Conservation (phyloP, 495 filamentous ascomycete genomes). For the Aspergillus cavernicola region DNA sequence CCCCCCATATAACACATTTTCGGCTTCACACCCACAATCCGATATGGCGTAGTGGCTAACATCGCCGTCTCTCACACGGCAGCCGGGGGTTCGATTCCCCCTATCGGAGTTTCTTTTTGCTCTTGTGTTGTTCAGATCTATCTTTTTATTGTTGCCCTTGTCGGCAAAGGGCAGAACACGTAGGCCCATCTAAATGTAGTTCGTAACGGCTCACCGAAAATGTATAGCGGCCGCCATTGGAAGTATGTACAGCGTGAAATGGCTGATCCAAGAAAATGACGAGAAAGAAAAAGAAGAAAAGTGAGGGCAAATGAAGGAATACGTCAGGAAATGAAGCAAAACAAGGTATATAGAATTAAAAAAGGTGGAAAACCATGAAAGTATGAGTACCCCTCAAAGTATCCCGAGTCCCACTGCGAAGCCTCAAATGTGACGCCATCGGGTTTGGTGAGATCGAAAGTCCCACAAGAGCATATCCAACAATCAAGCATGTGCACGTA, state of each 20-base stretch:
- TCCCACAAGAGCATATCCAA: not conserved
- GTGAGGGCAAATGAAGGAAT: not conserved
- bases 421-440: too few relatives aligned
- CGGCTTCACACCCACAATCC: not conserved
- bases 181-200: too few relatives aligned
- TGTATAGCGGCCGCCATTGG: not conserved
- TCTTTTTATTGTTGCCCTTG: not conserved
- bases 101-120: slow-evolving; percentile 22
- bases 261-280: not conserved
- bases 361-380: too few relatives aligned
- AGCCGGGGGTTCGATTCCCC: slow-evolving; percentile 36
- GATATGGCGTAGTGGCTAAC: slow-evolving; percentile 22
- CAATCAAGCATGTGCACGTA: not conserved
- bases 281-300: not conserved
- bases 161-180: too few relatives aligned
- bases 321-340: too few relatives aligned
- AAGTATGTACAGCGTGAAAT: not conserved
- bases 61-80: slow-evolving; percentile 31
- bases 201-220: too few relatives aligned
- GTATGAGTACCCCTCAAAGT: too few relatives aligned
- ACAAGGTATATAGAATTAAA: too few relatives aligned
- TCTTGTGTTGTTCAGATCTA: not conserved
- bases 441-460: too few relatives aligned
- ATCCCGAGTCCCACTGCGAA: too few relatives aligned
- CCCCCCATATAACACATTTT: not conserved